phyloP scores from a whole-genome alignment of 2,329 filamentous ascomycete species.

The Phaeophleospora eucalypticola region DNA sequence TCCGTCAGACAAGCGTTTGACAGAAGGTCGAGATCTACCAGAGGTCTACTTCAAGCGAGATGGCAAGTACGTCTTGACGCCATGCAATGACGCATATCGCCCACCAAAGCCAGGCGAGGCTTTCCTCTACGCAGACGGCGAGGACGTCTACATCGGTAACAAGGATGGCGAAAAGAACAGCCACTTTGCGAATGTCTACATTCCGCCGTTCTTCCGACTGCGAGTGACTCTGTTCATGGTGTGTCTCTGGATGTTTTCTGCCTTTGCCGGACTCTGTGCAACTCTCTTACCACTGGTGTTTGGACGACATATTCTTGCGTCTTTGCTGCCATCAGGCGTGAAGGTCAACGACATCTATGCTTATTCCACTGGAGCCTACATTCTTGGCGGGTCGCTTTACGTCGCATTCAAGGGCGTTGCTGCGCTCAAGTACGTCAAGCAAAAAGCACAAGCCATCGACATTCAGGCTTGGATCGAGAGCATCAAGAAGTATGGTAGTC shows the following conservation, averaged over 20 bases:
- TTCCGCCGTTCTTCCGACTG: conserved; percentile 78
- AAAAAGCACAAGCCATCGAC: conserved; percentile 19
- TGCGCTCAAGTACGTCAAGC: conserved; percentile 8
- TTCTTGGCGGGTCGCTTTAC: conserved; percentile 67
- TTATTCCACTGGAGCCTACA: conserved; percentile 84
- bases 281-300: conserved; percentile 84
- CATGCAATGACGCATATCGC: conserved; percentile 89
- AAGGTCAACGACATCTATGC: conserved; percentile 94
- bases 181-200: conserved; percentile 56
- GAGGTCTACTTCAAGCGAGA: conserved; percentile 59
- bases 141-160: conserved; percentile 38
- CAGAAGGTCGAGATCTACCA: conserved; percentile 6
- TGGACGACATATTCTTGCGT: conserved; percentile 72
- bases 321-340: conserved; percentile 65
- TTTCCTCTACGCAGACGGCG: conserved; percentile 72
- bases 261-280: conserved; percentile 75
- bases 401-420: conserved; percentile 31
- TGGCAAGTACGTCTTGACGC: conserved; percentile 84
- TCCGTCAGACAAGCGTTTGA: conserved; percentile 14
- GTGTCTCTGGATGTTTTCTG: conserved; percentile 89
- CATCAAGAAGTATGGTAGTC: conserved; percentile 25
- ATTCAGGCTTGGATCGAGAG: conserved; percentile 23
- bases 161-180: conserved; percentile 35
- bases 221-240: conserved; percentile 83
- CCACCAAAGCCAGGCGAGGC: conserved; percentile 80